Evolutionary conservation across 1,284 basidiomycete species (phyloP), one percentile per base, ranked within the genome.

Genomic region (Ganoderma leucocontextum): DNA sequence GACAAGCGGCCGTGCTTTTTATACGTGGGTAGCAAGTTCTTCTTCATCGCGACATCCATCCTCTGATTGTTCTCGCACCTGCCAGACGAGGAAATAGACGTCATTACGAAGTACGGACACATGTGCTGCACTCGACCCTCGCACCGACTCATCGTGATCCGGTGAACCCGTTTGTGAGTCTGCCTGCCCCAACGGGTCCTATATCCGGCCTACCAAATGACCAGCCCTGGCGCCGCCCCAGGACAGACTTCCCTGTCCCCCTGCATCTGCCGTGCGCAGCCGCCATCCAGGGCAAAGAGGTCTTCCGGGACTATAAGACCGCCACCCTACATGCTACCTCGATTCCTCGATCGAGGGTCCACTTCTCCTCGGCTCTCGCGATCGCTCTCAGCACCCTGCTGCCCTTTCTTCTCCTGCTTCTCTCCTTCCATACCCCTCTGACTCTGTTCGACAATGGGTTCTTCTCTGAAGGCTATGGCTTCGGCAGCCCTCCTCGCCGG

Each of bases 401-500:
- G 2, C 8, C n/a, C 55, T 4, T 19, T 2, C 25, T 35, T 33
- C 33, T 35, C 13, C 53, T 15, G 15, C 17, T 7, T 22, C 33
- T 0, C 0, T 17, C 12, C 35, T 35, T 29, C 33, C 12, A 52
- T 29, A 29, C 29, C 1, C 29, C 29, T 2, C 19, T 22, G 9
- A 17, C n/a, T 25, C 22, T 60, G 25, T 52, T 2, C 22, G 22
- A 41, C 36, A n/a, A 60, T 60, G 58, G 58, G 29, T 35, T 38
- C 19, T 13, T 33, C 38, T 1, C 22, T 41, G 12, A 60, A 60
- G 22, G 2, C 25, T 22, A 33, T 29, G 22, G 33, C 25, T 8
- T 15, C 62, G 25, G 49, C 38, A 19, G 36, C 39, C n/a, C 59
- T 72, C 61, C 63, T 72, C 33, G 67, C 55, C 44, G 59, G 61